Evolutionary conservation across 2,329 filamentous ascomycete genomes (phyloP), one percentile per base, ranked within the genome.

Genomic region (Botrytis squamosa): DNA sequence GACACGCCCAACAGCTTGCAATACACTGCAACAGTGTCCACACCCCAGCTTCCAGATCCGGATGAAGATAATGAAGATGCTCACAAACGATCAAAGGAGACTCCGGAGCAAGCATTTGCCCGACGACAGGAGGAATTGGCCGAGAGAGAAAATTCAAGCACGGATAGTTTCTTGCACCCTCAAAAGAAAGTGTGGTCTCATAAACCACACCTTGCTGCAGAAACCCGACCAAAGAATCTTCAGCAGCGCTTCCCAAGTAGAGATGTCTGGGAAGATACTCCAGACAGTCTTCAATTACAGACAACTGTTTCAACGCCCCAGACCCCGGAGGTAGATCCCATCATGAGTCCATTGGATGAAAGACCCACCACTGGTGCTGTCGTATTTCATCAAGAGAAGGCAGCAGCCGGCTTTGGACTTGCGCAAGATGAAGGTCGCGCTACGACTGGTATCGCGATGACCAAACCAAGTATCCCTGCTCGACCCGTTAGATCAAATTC

Each of bases 261-360:
- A 72, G 95, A 98, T 83, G 90, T 98, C 60, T 98, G 95, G 95
- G 95, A 98, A 84, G 95, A 98, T 81, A 91, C 89, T 0, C 95
- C 95, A 1, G 94, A 97, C 78, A 95, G 93, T 79, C 88, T 93
- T 73, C 88, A 92, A 76, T 87, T 97, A 33, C 90, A 94, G 79
- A 92, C 95, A 0, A 95, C 92, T 0, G 90, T 97, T 68, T 86
- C 82, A 60, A 85, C 82, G 38, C 88, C 84, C 42, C 88, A 87
- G 72, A 84, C 86, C 42, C 85, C 87, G 4, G 84, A 85, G 36
- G 77, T 77, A 29, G 79, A 81, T 22, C 38, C 49, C 6, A 59
- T 76, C 5, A 16, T 85, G 87, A 75, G 83, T 82, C 38, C 82
- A 81, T 42, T 82, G 84, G 66, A 84, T 83, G 64, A 80, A 82